phyloP scores from a whole-genome alignment of 495 filamentous ascomycete species.

The Aspergillus egyptiacus region DNA sequence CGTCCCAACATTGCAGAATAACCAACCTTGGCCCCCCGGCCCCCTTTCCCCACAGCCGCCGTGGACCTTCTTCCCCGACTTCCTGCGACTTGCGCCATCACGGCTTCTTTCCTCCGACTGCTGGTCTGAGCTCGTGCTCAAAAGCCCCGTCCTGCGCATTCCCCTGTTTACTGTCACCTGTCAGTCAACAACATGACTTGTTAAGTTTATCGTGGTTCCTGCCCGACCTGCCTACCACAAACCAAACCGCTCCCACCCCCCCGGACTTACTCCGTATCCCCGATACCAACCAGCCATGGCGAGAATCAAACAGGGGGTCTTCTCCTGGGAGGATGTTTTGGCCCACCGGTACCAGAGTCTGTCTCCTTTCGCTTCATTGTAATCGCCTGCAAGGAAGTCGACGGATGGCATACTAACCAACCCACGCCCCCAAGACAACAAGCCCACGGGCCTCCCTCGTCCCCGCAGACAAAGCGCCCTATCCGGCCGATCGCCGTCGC shows the following conservation, averaged over 20 bases:
- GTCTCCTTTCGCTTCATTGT: neutral
- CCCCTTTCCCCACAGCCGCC: slow-evolving; percentile 6
- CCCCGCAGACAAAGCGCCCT: slow-evolving; percentile 14
- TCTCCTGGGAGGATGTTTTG: slow-evolving; percentile 46
- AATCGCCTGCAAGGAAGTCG: neutral
- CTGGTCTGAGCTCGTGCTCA: neutral
- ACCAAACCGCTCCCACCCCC: neutral
- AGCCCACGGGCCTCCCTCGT: slow-evolving; percentile 28
- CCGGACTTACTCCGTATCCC: neutral
- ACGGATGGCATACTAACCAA: slow-evolving; percentile 3
- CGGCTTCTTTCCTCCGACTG: neutral
- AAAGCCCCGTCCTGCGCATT: neutral
- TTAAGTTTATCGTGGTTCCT: slow-evolving; percentile 8
- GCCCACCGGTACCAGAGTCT: slow-evolving; percentile 42
- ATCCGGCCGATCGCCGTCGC: slow-evolving; percentile 1
- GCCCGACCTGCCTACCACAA: neutral
- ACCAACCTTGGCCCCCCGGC: neutral
- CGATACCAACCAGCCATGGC: slow-evolving; percentile 25
- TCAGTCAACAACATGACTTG: slow-evolving; percentile 9
- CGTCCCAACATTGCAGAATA: neutral
- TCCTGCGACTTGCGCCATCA: slow-evolving; percentile 7
- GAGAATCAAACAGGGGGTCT: slow-evolving; percentile 37
- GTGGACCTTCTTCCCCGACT: slow-evolving; percentile 2
- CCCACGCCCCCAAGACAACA: slow-evolving; percentile 34
- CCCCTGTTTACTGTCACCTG: neutral